A percentile compares a stretch with the other conserved stretches of the same genome.
These are phyloP conservation scores for Fraxinus sp. DNA, from an alignment of 305 asterid species.

Conservation along the genomic window DNA sequence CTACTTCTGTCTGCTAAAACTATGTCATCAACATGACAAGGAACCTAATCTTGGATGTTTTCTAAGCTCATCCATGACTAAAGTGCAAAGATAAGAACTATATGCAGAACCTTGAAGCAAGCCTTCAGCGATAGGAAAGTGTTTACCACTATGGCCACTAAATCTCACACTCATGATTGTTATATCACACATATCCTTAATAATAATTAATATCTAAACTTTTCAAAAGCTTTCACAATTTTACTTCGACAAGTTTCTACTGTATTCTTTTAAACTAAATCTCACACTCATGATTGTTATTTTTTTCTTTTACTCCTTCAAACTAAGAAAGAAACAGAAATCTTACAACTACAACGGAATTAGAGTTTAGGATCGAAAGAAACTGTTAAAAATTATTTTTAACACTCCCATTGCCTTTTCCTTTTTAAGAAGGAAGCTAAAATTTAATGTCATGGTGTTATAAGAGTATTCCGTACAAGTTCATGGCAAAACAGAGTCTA, in stretches of 20 bases:
- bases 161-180: neutral
- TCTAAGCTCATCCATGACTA: neutral
- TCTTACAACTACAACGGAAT: neutral
- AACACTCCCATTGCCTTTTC: neutral
- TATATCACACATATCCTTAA: neutral
- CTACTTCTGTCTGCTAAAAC: neutral
- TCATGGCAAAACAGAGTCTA: neutral
- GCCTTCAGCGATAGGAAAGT: neutral
- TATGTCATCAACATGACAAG: neutral
- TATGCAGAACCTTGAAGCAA: neutral
- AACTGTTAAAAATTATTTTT: neutral
- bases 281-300: too few relatives aligned
- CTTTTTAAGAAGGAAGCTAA: neutral
- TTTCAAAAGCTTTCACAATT: neutral
- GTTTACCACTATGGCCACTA: neutral
- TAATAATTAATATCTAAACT: too few relatives aligned
- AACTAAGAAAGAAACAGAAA: neutral
- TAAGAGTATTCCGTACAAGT: neutral
- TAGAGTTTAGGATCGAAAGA: neutral
- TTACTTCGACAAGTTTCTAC: neutral
- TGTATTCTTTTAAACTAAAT: neutral
- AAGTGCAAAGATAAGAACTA: neutral
- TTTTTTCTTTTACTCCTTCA: neutral
- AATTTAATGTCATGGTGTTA: neutral
- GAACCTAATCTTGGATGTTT: neutral